Base-by-base conservation (phyloP, 345 rosid species). In the Pugionium cornutum region DNA sequence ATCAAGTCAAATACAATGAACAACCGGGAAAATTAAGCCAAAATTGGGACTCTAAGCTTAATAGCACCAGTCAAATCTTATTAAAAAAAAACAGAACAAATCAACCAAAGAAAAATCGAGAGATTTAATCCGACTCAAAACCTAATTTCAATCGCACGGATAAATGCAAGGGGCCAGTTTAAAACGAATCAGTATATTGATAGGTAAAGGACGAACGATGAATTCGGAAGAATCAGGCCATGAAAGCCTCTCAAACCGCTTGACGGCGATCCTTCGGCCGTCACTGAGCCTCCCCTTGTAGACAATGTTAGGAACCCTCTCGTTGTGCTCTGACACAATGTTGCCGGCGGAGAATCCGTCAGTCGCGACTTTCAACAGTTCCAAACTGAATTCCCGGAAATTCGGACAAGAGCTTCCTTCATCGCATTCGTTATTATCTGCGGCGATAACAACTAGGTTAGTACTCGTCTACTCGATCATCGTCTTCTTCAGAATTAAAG, bases 221-320 rank as follows among this genome's bases (percentile, higher is more conserved):
- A 94, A 94, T 78, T 94, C 92, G 72, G 88, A 85, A 70, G 97
- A 68, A 81, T 94, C 97, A 18, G 97, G 96, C 97, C 99, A 94
- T 2, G 97, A 92, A 40, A 77, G 75, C 37, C 81, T 83, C 82
- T 86, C 85, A 68, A 94, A 94, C 42, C 99, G 89, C 68, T 94
- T 90, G 62, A 94, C 83, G 48, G 99, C 97, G 71, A 94, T 78
- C 72, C 66, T 62, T 29, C 81, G 79, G 51, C 83, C 92, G 69
- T 66, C 73, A 10, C 70, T 79, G 40, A 94, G 81, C 70, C 53
- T 84, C 61, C 97, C 97, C 72, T 84, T 82, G 83, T 83, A 94
- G 47, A 94, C 97, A 53, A 90, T 85, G 32, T 94, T 94, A 4
- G 96, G 99, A 72, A 95, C 96, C 73, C 83, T 94, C 69, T 90